Evolutionary conservation across 2,329 filamentous ascomycete genomes (phyloP).

Genomic region (Xylaria sp.): DNA sequence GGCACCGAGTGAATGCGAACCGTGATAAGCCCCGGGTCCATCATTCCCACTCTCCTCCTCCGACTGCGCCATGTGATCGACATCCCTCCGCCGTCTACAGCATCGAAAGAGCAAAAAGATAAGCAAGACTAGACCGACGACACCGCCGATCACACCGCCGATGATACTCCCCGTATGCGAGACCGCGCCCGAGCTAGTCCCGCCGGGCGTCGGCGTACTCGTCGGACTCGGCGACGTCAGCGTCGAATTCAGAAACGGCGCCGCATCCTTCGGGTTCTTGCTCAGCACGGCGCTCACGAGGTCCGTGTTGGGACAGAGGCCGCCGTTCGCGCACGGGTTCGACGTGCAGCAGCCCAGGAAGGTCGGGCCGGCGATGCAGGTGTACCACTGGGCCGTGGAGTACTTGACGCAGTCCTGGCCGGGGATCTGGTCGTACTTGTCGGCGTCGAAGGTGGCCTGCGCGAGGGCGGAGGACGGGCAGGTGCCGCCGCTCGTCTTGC

Average conservation of each 20-base stretch:
- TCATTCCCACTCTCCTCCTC: not conserved
- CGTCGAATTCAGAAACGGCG: conserved; percentile 12
- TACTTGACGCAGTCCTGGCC: conserved; percentile 12
- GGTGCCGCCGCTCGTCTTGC: not conserved
- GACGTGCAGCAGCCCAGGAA: conserved; percentile 26
- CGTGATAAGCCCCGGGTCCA: too few species aligned
- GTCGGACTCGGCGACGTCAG: not conserved
- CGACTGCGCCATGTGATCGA: not conserved
- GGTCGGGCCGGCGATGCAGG: conserved; percentile 17
- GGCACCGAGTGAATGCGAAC: too few species aligned
- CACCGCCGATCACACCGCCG: conserved; percentile 15
- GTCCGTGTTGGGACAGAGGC: conserved; percentile 9
- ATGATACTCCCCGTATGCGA: conserved; percentile 12
- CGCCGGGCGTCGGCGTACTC: not conserved
- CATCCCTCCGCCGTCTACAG: conserved; percentile 9
- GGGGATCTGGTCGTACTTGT: conserved; percentile 13
- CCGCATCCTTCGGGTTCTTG: conserved; percentile 5
- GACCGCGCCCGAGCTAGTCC: not conserved
- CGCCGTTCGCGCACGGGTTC: conserved; percentile 16
- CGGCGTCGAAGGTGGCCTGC: conserved; percentile 13
- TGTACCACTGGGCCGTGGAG: conserved; percentile 18
- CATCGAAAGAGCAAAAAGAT: conserved; percentile 11
- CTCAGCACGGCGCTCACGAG: conserved; percentile 14
- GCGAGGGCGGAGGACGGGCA: conserved; percentile 14
- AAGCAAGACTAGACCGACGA: conserved; percentile 9